Conservation (phyloP, 2,329 filamentous ascomycete genomes). For the Fusarium drepaniforme region DNA sequence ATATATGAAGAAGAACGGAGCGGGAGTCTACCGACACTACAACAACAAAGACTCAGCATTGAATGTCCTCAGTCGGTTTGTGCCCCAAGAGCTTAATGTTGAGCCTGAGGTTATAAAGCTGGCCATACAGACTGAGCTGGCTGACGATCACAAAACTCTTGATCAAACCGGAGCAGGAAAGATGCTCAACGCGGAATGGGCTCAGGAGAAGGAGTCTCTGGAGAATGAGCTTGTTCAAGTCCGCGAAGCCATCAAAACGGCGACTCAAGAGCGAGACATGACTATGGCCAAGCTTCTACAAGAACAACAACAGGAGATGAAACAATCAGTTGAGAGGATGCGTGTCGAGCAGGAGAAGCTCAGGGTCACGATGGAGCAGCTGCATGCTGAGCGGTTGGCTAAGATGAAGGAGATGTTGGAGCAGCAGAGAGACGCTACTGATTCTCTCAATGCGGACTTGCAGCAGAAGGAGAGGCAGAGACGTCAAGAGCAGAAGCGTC, state of each 20-base stretch:
- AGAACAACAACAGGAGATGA: background rate
- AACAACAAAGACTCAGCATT: conserved; percentile 8
- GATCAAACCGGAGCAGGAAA: conserved; percentile 8
- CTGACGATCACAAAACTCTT: background rate
- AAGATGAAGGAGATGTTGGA: conserved; percentile 1
- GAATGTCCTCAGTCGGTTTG: background rate
- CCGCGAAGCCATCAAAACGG: background rate
- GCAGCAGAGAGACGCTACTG: background rate
- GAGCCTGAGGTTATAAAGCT: background rate
- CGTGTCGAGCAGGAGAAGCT: background rate
- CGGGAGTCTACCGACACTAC: background rate
- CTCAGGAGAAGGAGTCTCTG: background rate
- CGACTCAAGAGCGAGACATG: background rate
- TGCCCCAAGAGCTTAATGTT: background rate
- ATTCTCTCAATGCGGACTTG: background rate
- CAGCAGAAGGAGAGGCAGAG: background rate
- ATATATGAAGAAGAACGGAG: background rate
- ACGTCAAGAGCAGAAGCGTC: background rate
- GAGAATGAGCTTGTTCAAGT: background rate
- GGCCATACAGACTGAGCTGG: conserved; percentile 6
- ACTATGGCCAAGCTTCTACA: background rate
- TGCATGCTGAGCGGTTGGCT: background rate
- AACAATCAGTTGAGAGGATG: background rate
- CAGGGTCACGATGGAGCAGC: background rate
- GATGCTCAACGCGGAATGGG: background rate